These are phyloP conservation scores for Camellia lanceoleosa DNA, from an alignment of 148 eudicot genomes.

Conservation along the genomic window DNA sequence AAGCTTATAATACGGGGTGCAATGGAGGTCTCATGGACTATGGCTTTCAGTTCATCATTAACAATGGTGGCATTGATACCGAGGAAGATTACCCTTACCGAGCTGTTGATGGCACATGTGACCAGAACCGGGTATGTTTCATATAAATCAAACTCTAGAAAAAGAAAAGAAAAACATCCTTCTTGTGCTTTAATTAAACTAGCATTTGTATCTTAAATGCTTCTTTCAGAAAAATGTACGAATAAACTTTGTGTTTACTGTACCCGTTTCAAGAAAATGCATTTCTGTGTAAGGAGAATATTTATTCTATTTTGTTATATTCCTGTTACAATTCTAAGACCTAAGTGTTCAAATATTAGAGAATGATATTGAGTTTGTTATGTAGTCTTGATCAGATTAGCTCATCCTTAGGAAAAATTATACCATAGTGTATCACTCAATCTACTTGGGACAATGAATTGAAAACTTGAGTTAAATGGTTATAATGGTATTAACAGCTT, in stretches of 20 bases:
- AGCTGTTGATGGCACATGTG: too few species aligned
- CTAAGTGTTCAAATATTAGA: background rate
- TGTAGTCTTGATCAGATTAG: background rate
- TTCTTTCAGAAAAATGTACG: conserved; percentile 58
- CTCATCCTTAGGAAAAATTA: background rate
- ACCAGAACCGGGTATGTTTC: too few species aligned
- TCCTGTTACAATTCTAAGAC: background rate
- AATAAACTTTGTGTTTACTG: background rate
- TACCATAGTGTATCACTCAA: background rate
- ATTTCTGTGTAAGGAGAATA: background rate
- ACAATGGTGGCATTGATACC: too few species aligned
- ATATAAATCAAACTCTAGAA: too few species aligned
- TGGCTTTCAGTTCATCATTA: too few species aligned
- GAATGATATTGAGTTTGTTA: background rate
- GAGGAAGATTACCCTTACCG: too few species aligned
- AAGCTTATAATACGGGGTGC: too few species aligned
- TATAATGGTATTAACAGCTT: too few species aligned
- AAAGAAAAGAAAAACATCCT: background rate
- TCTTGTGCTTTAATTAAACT: background rate
- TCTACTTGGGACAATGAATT: background rate
- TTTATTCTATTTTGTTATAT: background rate
- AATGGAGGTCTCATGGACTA: too few species aligned
- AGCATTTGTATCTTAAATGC: background rate
- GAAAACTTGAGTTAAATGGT: background rate
- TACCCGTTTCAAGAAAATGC: background rate